phyloP scores from a whole-genome alignment of 495 filamentous ascomycete species.

The Penicillium goetzii region DNA sequence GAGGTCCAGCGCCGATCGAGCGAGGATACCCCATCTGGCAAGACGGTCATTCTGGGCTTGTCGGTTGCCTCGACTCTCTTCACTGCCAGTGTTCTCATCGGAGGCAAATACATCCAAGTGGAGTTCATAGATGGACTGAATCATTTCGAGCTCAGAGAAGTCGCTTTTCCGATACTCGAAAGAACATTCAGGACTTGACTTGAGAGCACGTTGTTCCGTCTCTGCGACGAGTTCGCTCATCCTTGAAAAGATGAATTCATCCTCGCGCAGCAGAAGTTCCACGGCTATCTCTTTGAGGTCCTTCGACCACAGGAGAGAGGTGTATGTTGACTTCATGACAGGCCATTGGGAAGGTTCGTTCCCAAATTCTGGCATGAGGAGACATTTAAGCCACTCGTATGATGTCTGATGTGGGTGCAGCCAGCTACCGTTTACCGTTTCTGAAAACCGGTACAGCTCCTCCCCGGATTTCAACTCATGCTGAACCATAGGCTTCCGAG shows the following conservation, averaged over 20 bases:
- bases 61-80: constrained; percentile 61
- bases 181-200: constrained; percentile 16
- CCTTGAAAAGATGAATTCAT: constrained; percentile 67
- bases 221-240: constrained; percentile 49
- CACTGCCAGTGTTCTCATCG: constrained; percentile 74
- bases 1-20: constrained; percentile 62
- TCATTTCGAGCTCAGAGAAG: constrained; percentile 53
- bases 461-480: constrained; percentile 59
- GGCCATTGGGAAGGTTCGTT: constrained; percentile 29
- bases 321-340: constrained; percentile 58
- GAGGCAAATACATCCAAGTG: constrained; percentile 83
- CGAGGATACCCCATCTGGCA: constrained; percentile 73
- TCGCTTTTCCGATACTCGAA: constrained; percentile 36
- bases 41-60: constrained; percentile 68
- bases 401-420: constrained; percentile 63
- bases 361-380: constrained; percentile 53
- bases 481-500: constrained; percentile 53
- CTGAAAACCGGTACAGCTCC: constrained; percentile 59
- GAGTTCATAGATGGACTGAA: constrained; percentile 82
- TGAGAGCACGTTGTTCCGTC: constrained; percentile 41
- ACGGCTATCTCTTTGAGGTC: constrained; percentile 70
- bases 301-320: constrained; percentile 69
- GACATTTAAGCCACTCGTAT: constrained; percentile 65
- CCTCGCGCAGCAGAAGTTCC: constrained; percentile 66
- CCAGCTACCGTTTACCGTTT: constrained; percentile 56